A percentile compares a stretch with the other conserved stretches of the same genome.
Conservation (phyloP, 345 rosid species). For the Passiflora organensis region DNA sequence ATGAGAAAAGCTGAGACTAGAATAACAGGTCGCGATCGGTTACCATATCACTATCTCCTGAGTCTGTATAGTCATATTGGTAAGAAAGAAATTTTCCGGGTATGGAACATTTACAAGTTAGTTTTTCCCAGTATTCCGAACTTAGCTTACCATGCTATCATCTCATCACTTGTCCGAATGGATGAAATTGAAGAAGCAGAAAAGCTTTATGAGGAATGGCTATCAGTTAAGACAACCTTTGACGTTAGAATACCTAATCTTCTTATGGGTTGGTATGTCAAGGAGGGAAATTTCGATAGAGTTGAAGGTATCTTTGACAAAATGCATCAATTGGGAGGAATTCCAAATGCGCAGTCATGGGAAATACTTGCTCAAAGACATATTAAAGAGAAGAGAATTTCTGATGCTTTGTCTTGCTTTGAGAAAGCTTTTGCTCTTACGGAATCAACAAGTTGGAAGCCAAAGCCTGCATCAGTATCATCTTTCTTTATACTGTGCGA, state of each 20-base stretch:
- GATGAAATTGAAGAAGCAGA: constrained; percentile 77
- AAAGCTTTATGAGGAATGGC: constrained; percentile 74
- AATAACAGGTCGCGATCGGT: constrained; percentile 73
- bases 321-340: constrained; percentile 71
- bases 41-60: constrained; percentile 83
- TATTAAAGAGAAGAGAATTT: constrained; percentile 38
- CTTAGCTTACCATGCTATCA: constrained; percentile 72
- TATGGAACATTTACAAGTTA: constrained; percentile 79
- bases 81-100: constrained; percentile 65
- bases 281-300: constrained; percentile 52
- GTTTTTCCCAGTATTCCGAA: constrained; percentile 70
- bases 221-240: constrained; percentile 50
- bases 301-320: constrained; percentile 54
- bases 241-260: constrained; percentile 87
- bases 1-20: constrained; percentile 73
- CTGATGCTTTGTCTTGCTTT: constrained; percentile 56
- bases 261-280: constrained; percentile 54
- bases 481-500: constrained; percentile 59
- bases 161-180: constrained; percentile 61
- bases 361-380: constrained; percentile 84
- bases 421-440: constrained; percentile 55
- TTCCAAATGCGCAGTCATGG: constrained; percentile 73
- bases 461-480: constrained; percentile 45
- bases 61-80: constrained; percentile 72
- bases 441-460: constrained; percentile 65